These are phyloP conservation scores for Lenwebbia sp. DNA, from an alignment of 345 rosid species.

Conservation along the genomic window DNA sequence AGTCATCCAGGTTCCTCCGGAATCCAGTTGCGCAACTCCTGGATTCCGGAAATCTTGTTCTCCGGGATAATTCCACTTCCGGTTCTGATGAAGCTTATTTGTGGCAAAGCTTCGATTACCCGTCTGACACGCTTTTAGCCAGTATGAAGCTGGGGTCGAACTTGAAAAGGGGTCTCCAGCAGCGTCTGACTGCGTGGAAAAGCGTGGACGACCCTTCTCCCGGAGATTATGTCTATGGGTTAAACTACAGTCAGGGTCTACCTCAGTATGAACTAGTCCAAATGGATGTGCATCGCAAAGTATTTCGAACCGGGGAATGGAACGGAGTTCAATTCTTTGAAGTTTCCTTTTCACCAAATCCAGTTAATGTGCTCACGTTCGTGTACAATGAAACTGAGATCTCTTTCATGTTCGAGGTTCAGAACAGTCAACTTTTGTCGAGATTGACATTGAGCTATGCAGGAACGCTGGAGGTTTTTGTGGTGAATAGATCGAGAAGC, in stretches of 20 bases:
- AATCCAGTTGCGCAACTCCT: slow-evolving; percentile 16
- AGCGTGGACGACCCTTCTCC: slow-evolving; percentile 14
- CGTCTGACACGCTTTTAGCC: slow-evolving; percentile 24
- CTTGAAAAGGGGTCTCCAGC: neutral
- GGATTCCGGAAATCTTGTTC: slow-evolving; percentile 24
- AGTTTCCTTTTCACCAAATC: neutral
- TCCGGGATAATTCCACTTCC: neutral
- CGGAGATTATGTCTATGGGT: slow-evolving; percentile 8
- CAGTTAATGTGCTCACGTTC: slow-evolving; percentile 2
- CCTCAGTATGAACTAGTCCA: slow-evolving; percentile 5
- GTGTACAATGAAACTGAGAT: neutral
- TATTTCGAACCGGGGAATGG: slow-evolving; percentile 23
- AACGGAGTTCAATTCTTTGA: slow-evolving; percentile 24
- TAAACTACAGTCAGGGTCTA: neutral
- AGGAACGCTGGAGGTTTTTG: neutral
- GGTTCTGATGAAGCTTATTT: neutral
- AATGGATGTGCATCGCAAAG: neutral
- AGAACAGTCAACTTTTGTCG: neutral
- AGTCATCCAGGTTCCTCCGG: neutral
- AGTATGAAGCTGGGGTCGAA: slow-evolving; percentile 22
- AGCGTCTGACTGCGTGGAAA: slow-evolving; percentile 18
- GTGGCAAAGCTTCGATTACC: slow-evolving; percentile 37
- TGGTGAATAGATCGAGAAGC: neutral
- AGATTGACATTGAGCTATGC: neutral
- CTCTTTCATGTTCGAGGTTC: slow-evolving; percentile 7